A percentile compares a stretch with the other conserved stretches of the same genome.
Conservation (phyloP, 805 yeast genomes). For the Lipomyces yamanashiensis region DNA sequence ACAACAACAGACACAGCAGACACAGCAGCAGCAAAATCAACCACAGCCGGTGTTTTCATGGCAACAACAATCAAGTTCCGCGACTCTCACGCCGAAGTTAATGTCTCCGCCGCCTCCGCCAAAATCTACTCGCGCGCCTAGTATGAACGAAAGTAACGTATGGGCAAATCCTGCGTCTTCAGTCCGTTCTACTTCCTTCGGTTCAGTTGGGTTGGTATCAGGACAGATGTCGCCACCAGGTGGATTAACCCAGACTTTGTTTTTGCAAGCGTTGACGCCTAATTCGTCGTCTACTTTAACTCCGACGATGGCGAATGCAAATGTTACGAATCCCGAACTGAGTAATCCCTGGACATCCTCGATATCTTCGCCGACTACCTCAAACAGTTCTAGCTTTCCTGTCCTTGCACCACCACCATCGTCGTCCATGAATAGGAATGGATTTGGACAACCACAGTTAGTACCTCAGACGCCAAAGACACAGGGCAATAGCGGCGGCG, state of each 20-base stretch:
- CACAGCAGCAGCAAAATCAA: background rate
- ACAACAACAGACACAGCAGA: conserved; percentile 8
- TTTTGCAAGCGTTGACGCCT: conserved; percentile 11
- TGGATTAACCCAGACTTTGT: background rate
- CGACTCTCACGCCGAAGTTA: conserved; percentile 2
- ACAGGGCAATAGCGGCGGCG: conserved; percentile 15
- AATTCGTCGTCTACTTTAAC: background rate
- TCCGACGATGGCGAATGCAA: conserved; percentile 1
- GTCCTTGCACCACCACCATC: conserved; percentile 11
- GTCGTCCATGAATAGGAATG: background rate
- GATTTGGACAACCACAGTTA: conserved; percentile 23
- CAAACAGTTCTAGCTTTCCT: background rate
- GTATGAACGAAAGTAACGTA: conserved; percentile 20
- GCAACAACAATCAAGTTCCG: conserved; percentile 5
- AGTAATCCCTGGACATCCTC: conserved; percentile 14
- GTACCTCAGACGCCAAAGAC: conserved; percentile 2
- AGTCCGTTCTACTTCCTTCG: conserved; percentile 8
- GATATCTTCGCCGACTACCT: background rate
- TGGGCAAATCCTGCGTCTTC: conserved; percentile 18
- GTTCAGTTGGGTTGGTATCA: conserved; percentile 1
- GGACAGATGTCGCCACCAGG: background rate
- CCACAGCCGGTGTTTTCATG: conserved; percentile 7
- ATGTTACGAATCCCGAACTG: background rate
- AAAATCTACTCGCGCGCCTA: conserved; percentile 3
- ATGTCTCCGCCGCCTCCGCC: conserved; percentile 10